Evolutionary conservation across 2,329 filamentous ascomycete genomes (phyloP).

Genomic region (Neopestalotiopsis rosae): DNA sequence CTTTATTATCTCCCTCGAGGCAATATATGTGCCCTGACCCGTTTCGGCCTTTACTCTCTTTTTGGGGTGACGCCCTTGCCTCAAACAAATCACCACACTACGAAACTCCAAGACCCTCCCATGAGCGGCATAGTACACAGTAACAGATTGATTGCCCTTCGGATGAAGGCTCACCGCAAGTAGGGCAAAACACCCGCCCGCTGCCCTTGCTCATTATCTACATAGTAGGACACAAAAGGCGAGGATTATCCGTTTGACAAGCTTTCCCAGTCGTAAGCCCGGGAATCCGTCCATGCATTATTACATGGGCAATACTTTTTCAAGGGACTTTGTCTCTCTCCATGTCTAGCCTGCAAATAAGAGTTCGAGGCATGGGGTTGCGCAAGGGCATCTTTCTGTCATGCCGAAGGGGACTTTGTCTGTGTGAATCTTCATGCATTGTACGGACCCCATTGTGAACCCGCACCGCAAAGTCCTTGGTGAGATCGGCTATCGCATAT

Average conservation of each 20-base stretch:
- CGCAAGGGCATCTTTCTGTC: background rate
- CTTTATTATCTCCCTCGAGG: too few species aligned
- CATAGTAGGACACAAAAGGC: background rate
- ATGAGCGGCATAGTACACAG: background rate
- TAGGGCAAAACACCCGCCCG: background rate
- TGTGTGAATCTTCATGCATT: background rate
- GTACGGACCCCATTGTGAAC: slow-evolving; percentile 5
- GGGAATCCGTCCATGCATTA: background rate
- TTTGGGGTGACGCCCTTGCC: background rate
- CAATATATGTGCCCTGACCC: background rate
- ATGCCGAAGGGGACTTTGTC: background rate
- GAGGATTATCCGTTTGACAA: background rate
- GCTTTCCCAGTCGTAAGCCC: background rate
- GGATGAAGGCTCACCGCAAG: slow-evolving; percentile 1
- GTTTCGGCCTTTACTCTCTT: background rate
- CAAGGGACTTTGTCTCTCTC: background rate
- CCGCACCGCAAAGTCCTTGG: background rate
- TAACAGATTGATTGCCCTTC: slow-evolving; percentile 6
- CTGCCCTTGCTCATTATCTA: background rate
- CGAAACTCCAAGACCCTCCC: background rate
- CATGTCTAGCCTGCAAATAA: background rate
- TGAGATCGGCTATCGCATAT: slow-evolving; percentile 6
- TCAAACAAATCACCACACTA: background rate
- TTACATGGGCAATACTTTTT: background rate
- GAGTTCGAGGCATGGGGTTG: background rate